These are phyloP conservation scores for Fraxinus cuspidata DNA, from an alignment of 257 asterid species.

Conservation along the genomic window DNA sequence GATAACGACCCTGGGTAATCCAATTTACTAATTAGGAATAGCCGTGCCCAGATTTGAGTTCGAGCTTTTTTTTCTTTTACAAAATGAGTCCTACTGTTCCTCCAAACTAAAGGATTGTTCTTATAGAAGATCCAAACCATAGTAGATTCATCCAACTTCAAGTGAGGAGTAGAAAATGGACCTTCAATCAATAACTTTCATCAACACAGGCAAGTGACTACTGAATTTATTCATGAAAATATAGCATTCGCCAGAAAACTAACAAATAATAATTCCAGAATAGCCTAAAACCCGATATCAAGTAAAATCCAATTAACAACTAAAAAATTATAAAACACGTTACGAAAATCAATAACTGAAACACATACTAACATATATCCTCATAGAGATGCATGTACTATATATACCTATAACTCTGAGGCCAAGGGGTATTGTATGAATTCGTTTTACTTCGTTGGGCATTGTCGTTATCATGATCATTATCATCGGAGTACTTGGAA, in stretches of 20 bases:
- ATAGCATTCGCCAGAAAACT: background rate
- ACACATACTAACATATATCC: background rate
- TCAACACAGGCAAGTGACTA: background rate
- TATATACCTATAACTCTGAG: slow-evolving; percentile 91
- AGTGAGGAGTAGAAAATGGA: background rate
- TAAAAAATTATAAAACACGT: background rate
- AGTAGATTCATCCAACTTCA: background rate
- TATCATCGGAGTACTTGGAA: slow-evolving; percentile 47
- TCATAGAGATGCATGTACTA: background rate
- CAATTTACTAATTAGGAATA: background rate
- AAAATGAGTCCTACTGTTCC: background rate
- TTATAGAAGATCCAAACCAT: background rate
- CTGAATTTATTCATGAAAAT: background rate
- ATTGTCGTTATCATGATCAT: slow-evolving; percentile 41
- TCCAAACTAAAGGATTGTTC: background rate
- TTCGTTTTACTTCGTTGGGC: slow-evolving; percentile 37
- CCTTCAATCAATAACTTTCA: background rate
- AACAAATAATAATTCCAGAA: background rate
- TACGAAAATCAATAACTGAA: background rate
- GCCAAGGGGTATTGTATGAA: slow-evolving; percentile 65
- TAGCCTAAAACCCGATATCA: background rate
- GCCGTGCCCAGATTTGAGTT: background rate
- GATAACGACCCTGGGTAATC: background rate
- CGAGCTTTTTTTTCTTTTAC: background rate
- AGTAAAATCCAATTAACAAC: too few relatives aligned